Evolutionary conservation across 345 rosid genomes (phyloP).

Genomic region (Lepidium africanum): DNA sequence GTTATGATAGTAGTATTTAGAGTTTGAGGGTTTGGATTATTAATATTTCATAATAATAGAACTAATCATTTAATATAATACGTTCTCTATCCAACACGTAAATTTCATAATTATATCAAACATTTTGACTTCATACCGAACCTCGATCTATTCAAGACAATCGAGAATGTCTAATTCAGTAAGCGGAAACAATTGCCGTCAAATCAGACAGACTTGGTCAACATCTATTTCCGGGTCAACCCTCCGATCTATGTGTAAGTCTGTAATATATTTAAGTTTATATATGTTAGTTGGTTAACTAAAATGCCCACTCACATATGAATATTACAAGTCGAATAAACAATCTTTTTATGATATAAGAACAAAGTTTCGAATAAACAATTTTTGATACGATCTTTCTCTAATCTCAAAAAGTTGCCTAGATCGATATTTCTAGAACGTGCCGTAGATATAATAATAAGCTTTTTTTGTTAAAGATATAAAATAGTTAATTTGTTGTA

Average conservation of each 20-base stretch:
- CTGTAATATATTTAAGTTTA: neutral
- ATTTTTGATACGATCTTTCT: neutral
- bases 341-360: too few species aligned
- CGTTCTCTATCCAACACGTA: neutral
- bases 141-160: neutral
- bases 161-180: neutral
- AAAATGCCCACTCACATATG: slow-evolving; percentile 12
- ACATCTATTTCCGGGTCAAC: neutral
- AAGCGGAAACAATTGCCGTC: slow-evolving; percentile 11
- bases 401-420: slow-evolving; percentile 1
- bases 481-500: neutral
- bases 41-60: too few species aligned
- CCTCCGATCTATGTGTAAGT: neutral
- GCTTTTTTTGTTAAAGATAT: neutral
- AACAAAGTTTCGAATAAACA: neutral
- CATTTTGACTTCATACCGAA: neutral
- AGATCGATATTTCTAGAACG: slow-evolving; percentile 2
- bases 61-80: too few species aligned
- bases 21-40: too few species aligned
- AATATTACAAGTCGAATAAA: neutral
- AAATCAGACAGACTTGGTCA: slow-evolving; percentile 10
- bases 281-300: neutral
- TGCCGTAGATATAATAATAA: neutral
- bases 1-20: too few species aligned
- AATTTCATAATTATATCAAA: neutral